Conservation (phyloP, 805 yeast genomes). For the Spathaspora hagerdaliae region DNA sequence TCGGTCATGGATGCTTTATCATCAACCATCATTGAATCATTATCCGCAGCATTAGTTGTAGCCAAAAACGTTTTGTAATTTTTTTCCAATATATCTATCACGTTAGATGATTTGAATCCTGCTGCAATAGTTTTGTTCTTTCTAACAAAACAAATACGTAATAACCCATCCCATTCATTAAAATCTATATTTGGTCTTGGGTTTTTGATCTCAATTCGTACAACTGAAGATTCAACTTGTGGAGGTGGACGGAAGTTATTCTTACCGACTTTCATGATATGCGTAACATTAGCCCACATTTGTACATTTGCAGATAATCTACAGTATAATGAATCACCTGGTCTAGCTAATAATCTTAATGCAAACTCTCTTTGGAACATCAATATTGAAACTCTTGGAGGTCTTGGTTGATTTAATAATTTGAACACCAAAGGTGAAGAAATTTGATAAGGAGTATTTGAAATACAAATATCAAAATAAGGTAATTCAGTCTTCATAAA, state of each 20-base stretch:
- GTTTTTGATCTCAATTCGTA: constrained; percentile 81
- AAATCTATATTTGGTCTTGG: constrained; percentile 95
- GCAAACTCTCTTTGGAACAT: constrained; percentile 99
- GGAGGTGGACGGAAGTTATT: constrained; percentile 98
- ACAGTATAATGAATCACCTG: constrained; percentile 93
- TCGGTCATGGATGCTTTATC: constrained; percentile 37
- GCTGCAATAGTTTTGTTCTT: constrained; percentile 92
- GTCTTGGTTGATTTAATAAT: constrained; percentile 82
- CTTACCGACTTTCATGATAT: constrained; percentile 96
- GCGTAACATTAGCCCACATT: constrained; percentile 99
- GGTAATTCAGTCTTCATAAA: constrained; percentile 95
- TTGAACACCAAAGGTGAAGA: constrained; percentile 96
- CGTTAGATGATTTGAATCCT: constrained; percentile 80
- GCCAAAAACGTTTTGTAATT: constrained; percentile 80
- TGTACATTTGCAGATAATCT: constrained; percentile 94
- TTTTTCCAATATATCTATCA: constrained; percentile 75
- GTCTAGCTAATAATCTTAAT: constrained; percentile 84
- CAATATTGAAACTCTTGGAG: constrained; percentile 90
- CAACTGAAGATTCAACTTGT: constrained; percentile 95
- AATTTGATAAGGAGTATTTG: constrained; percentile 96
- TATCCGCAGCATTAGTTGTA: constrained; percentile 42
- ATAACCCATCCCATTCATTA: constrained; percentile 94
- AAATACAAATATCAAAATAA: constrained; percentile 91
- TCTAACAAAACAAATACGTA: constrained; percentile 87
- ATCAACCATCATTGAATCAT: constrained; percentile 38